Percentiles rank a stretch among this genome's conserved stretches.
Evolutionary conservation across 2,329 filamentous ascomycete genomes (phyloP).

Genomic region (Periglandula ipomoeae): DNA sequence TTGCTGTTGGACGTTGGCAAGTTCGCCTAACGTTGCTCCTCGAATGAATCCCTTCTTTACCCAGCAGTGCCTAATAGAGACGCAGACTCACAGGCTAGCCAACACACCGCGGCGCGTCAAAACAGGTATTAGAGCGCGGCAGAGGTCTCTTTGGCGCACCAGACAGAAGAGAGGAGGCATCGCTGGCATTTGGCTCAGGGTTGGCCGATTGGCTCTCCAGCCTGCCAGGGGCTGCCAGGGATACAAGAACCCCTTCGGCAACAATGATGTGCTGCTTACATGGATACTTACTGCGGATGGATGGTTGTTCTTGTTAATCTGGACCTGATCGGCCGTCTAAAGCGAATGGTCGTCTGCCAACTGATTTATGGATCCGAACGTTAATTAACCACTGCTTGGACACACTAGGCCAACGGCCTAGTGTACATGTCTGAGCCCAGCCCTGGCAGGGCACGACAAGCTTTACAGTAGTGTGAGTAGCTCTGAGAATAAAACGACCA

Average conservation of each 20-base stretch:
- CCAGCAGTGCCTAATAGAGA: neutral
- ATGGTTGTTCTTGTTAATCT: neutral
- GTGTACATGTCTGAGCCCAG: neutral
- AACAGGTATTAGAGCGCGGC: neutral
- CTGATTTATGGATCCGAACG: neutral
- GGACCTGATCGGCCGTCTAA: neutral
- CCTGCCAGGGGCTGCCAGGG: neutral
- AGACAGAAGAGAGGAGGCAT: neutral
- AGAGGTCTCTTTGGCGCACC: neutral
- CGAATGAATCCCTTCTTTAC: neutral
- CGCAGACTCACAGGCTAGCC: neutral
- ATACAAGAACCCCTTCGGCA: neutral
- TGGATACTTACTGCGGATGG: too few relatives aligned
- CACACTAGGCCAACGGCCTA: neutral
- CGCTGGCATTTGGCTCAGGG: neutral
- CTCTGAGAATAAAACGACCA: constrained; percentile 6
- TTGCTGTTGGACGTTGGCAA: neutral
- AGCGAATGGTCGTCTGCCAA: neutral
- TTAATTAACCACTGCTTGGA: neutral
- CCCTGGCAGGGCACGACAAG: neutral
- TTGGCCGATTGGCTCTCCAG: neutral
- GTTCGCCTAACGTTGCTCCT: neutral
- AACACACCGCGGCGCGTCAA: neutral
- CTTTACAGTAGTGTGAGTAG: neutral
- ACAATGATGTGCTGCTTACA: neutral